Conservation (phyloP, 805 yeast species). For the Wickerhamiella nectarea region DNA sequence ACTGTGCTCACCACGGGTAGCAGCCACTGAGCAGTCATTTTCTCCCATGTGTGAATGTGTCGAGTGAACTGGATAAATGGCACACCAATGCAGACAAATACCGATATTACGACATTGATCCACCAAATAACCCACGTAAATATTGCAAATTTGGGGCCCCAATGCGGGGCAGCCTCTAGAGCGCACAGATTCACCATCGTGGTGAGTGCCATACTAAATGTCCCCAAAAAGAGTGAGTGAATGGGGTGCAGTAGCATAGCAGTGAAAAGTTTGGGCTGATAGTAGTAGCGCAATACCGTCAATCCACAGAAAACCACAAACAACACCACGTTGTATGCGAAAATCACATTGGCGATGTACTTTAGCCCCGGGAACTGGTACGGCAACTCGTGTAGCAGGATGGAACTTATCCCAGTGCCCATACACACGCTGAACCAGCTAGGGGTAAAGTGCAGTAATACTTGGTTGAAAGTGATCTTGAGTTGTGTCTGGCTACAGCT, state of each 20-base stretch:
- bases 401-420: slow-evolving; percentile 70
- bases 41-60: slow-evolving; percentile 26
- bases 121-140: slow-evolving; percentile 61
- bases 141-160: slow-evolving; percentile 32
- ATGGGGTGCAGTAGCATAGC: slow-evolving; percentile 30
- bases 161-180: slow-evolving; percentile 22
- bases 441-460: slow-evolving; percentile 12
- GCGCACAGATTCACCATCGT: slow-evolving; percentile 49
- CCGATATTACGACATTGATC: slow-evolving; percentile 42
- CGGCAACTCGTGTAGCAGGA: slow-evolving; percentile 52
- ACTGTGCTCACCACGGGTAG: slow-evolving; percentile 71
- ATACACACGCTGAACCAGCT: slow-evolving; percentile 58
- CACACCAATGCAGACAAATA: slow-evolving; percentile 32
- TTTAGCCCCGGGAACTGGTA: slow-evolving; percentile 47
- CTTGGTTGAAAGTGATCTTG: not conserved
- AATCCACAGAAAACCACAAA: slow-evolving; percentile 31
- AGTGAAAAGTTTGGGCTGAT: slow-evolving; percentile 25
- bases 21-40: slow-evolving; percentile 43
- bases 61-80: slow-evolving; percentile 30
- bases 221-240: slow-evolving; percentile 56
- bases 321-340: slow-evolving; percentile 40
- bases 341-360: slow-evolving; percentile 46
- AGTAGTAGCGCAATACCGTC: slow-evolving; percentile 31
- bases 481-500: no score
- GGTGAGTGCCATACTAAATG: slow-evolving; percentile 66